A percentile compares a stretch with the other conserved stretches of the same genome.
phyloP scores from a whole-genome alignment of 2,329 filamentous ascomycete species.

The Fusarium hainanense region DNA sequence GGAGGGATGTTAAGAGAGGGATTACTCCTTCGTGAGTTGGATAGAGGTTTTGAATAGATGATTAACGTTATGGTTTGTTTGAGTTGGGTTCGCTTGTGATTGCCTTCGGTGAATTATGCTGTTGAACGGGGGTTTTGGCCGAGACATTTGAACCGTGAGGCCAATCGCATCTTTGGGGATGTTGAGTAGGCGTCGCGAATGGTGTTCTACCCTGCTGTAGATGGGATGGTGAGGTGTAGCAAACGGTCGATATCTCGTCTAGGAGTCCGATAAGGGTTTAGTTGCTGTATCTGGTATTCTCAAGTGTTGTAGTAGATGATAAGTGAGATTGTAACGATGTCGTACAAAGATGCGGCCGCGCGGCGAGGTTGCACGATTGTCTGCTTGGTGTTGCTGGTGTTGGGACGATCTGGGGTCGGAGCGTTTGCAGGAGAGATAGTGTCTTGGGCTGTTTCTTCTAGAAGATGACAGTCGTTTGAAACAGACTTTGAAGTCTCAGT shows the following conservation, averaged over 20 bases:
- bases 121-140: slow-evolving; percentile 3
- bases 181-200: not conserved
- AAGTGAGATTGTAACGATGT: not conserved
- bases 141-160: slow-evolving; percentile 20
- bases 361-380: slow-evolving; percentile 15
- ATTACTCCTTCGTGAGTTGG: not conserved
- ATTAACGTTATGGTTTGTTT: not conserved
- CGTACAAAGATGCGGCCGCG: slow-evolving; percentile 23
- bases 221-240: too few species aligned
- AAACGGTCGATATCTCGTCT: too few species aligned
- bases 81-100: slow-evolving; percentile 1
- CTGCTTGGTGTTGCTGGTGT: not conserved
- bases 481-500: not conserved
- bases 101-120: slow-evolving; percentile 15
- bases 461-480: not conserved
- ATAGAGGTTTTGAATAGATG: slow-evolving; percentile 30
- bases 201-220: too few species aligned
- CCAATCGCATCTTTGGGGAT: slow-evolving; percentile 22
- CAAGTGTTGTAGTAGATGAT: not conserved
- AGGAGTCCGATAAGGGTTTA: too few species aligned
- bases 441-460: too few species aligned
- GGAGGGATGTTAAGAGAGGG: slow-evolving; percentile 21
- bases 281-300: not conserved
- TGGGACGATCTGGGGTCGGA: not conserved
- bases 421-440: not conserved